Conservation (phyloP, 345 rosid species). For the Brassica nigra region DNA sequence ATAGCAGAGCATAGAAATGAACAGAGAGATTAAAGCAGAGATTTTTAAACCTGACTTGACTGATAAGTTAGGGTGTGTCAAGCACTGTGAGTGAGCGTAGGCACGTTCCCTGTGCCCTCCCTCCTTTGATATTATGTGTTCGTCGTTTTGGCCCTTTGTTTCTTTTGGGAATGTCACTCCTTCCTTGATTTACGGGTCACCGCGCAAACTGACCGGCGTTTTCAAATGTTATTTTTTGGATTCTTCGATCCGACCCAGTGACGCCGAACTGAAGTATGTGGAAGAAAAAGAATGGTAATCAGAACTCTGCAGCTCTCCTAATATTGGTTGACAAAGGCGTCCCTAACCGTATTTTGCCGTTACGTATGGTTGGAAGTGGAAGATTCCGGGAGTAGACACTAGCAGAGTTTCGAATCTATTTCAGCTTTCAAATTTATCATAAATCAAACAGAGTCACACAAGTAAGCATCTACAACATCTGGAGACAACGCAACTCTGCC, state of each 20-base stretch:
- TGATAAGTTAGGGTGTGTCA: constrained; percentile 52
- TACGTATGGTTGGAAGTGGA: no score
- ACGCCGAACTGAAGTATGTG: neutral
- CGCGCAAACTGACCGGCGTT: neutral
- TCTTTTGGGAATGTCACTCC: neutral
- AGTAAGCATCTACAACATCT: no score
- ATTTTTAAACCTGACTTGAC: constrained; percentile 54
- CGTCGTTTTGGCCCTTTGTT: neutral
- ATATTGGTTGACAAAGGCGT: neutral
- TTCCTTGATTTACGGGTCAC: neutral
- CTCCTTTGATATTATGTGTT: neutral
- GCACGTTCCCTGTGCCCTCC: neutral
- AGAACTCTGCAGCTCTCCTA: neutral
- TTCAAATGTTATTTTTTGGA: neutral
- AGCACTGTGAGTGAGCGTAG: constrained; percentile 40
- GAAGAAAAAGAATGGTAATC: neutral
- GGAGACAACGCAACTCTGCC: no score
- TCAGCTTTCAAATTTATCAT: no score
- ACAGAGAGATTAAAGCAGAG: neutral
- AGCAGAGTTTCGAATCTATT: no score
- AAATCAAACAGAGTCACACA: no score
- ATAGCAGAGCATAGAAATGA: neutral
- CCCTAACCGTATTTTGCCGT: no score
- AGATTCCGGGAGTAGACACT: no score
- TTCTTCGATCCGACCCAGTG: neutral